A percentile compares a stretch with the other conserved stretches of the same genome.
These are phyloP conservation scores for Hypsizygus marmoreus DNA, from an alignment of 768 basidiomycete genomes.

Conservation along the genomic window DNA sequence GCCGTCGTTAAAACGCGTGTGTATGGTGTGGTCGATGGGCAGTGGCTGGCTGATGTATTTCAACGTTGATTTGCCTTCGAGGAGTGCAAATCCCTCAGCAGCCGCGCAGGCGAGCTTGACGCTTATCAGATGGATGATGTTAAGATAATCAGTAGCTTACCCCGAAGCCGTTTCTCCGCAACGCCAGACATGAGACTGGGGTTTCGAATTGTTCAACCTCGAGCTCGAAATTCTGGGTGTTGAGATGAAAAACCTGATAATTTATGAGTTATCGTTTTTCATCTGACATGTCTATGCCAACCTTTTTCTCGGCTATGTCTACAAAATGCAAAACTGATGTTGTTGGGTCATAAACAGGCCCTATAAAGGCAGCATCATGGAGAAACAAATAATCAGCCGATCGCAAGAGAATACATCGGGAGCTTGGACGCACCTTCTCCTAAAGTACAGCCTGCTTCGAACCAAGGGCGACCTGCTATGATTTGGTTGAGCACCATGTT, in stretches of 20 bases:
- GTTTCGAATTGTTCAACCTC: constrained; percentile 52
- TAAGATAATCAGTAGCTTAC: constrained; percentile 31
- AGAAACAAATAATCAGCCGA: constrained; percentile 16
- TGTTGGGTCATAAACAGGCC: constrained; percentile 60
- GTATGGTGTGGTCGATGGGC: constrained; percentile 36
- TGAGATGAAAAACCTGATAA: constrained; percentile 53
- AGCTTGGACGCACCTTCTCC: constrained; percentile 66
- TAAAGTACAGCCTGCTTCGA: constrained; percentile 54
- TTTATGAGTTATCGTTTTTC: not conserved
- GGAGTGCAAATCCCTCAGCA: constrained; percentile 54
- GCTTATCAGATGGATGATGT: not conserved
- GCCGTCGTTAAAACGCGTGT: constrained; percentile 71
- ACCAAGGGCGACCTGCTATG: constrained; percentile 45
- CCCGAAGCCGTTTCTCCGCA: constrained; percentile 48
- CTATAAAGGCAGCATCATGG: constrained; percentile 33
- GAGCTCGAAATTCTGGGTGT: constrained; percentile 41
- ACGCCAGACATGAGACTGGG: constrained; percentile 57
- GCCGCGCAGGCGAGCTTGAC: constrained; percentile 61
- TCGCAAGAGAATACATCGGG: not conserved
- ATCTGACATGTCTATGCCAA: constrained; percentile 18
- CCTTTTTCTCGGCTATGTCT: constrained; percentile 61
- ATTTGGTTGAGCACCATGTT: constrained; percentile 31
- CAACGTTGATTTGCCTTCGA: constrained; percentile 44
- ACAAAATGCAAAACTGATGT: constrained; percentile 65
- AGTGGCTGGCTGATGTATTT: constrained; percentile 57